Evolutionary conservation across 306 rosid genomes (phyloP).

Genomic region (Arachis stenosperma): DNA sequence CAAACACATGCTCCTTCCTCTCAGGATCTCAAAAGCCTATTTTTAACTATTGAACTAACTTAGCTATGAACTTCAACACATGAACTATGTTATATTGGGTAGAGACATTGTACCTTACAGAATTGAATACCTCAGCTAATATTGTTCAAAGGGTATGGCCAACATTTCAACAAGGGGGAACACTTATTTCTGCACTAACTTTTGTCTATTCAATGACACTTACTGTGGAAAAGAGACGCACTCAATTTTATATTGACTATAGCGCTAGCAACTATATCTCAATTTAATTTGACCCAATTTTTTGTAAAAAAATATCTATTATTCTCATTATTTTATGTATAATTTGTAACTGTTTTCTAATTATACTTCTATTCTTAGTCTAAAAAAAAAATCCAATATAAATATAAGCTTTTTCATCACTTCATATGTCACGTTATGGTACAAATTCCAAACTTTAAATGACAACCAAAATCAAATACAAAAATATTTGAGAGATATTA

Average conservation of each 20-base stretch:
- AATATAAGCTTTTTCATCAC: too few species aligned
- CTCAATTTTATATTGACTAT: background rate
- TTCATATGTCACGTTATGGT: too few species aligned
- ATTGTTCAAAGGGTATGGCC: constrained; percentile 17
- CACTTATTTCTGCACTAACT: background rate
- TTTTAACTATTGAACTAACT: background rate
- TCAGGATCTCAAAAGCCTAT: background rate
- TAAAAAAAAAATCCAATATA: too few species aligned
- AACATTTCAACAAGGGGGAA: background rate
- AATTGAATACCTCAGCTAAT: constrained; percentile 42
- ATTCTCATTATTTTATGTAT: too few species aligned
- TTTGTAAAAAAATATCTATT: background rate
- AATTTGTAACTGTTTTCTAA: too few species aligned
- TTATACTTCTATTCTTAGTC: too few species aligned
- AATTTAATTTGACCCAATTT: too few species aligned
- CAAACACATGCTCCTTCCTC: background rate
- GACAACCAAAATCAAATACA: too few species aligned
- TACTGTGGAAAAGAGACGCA: background rate
- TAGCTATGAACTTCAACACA: constrained; percentile 29
- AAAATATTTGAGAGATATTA: too few species aligned
- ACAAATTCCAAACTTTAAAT: too few species aligned
- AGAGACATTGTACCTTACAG: constrained; percentile 38
- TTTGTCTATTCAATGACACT: background rate
- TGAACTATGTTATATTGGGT: constrained; percentile 16
- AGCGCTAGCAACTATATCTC: background rate